A percentile compares a stretch with the other conserved stretches of the same genome.
These are phyloP conservation scores for Parachaetomium inaequale DNA, from an alignment of 495 filamentous ascomycete genomes.

Conservation along the genomic window DNA sequence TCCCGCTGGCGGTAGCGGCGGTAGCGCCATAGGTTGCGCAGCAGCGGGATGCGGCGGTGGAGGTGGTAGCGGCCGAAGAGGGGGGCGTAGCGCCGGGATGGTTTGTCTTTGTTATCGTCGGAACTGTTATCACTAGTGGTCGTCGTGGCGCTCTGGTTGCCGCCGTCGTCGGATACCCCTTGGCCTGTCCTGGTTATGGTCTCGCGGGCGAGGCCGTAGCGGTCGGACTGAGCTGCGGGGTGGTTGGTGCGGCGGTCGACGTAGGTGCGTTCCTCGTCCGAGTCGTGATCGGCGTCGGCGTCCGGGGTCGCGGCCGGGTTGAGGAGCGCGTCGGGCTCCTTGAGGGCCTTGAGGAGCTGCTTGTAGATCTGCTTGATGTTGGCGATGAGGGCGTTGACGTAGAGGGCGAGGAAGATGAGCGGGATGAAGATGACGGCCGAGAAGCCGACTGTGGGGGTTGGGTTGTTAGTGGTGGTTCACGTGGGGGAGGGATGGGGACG, in stretches of 20 bases:
- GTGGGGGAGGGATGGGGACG: too few species aligned
- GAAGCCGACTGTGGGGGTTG: conserved; percentile 15
- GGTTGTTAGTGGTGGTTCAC: background rate
- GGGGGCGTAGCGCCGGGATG: background rate
- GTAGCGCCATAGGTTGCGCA: conserved; percentile 13
- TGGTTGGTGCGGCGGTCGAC: background rate
- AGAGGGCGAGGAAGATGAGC: conserved; percentile 18
- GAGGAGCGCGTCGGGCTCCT: conserved; percentile 1
- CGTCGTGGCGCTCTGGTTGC: background rate
- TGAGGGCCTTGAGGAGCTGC: conserved; percentile 5
- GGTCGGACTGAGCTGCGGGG: background rate
- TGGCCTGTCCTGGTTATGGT: too few species aligned
- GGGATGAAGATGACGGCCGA: conserved; percentile 17
- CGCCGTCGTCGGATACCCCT: background rate
- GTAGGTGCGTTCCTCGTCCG: conserved; percentile 14
- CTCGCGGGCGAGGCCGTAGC: too few species aligned
- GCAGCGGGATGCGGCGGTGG: conserved; percentile 13
- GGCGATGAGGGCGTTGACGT: conserved; percentile 19
- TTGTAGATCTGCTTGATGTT: conserved; percentile 8
- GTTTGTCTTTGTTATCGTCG: background rate
- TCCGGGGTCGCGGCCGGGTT: background rate
- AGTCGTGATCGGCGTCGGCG: conserved; percentile 13
- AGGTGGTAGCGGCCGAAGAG: conserved; percentile 15
- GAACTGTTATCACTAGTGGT: background rate
- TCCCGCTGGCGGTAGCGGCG: conserved; percentile 1